Evolutionary conservation across 2,329 filamentous ascomycete species (phyloP).

Genomic region (Metarhizium guizhouense): DNA sequence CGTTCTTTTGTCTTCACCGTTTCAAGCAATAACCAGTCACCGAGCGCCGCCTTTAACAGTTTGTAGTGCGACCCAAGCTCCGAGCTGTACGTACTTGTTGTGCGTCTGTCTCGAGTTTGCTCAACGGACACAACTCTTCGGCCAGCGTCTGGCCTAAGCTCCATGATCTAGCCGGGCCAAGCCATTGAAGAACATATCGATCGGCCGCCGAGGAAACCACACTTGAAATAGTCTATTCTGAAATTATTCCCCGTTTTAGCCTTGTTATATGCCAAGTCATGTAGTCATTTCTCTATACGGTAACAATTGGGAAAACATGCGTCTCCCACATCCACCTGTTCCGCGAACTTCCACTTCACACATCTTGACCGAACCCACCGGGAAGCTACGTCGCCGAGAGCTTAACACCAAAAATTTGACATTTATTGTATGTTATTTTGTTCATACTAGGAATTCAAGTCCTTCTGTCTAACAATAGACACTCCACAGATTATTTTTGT

Average conservation of each 20-base stretch:
- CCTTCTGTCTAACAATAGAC: background rate
- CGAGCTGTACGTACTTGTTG: background rate
- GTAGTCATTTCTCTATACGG: background rate
- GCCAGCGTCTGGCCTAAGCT: background rate
- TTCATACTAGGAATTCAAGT: background rate
- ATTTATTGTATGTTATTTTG: slow-evolving; percentile 8
- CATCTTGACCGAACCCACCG: background rate
- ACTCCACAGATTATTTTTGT: background rate
- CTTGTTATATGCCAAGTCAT: background rate
- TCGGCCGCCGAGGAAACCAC: background rate
- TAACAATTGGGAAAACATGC: background rate
- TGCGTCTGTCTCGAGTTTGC: background rate
- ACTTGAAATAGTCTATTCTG: background rate
- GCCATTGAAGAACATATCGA: background rate
- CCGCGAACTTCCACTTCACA: background rate
- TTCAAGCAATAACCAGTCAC: background rate
- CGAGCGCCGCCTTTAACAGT: background rate
- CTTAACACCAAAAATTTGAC: slow-evolving; percentile 4
- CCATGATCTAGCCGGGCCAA: background rate
- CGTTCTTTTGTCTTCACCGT: background rate
- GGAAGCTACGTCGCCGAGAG: slow-evolving; percentile 1
- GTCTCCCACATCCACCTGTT: background rate
- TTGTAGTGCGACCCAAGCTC: background rate
- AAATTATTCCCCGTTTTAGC: background rate
- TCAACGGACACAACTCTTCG: background rate